These are phyloP conservation scores for Colletotrichum echinochloae DNA, from an alignment of 2,329 filamentous ascomycete species.

Conservation along the genomic window DNA sequence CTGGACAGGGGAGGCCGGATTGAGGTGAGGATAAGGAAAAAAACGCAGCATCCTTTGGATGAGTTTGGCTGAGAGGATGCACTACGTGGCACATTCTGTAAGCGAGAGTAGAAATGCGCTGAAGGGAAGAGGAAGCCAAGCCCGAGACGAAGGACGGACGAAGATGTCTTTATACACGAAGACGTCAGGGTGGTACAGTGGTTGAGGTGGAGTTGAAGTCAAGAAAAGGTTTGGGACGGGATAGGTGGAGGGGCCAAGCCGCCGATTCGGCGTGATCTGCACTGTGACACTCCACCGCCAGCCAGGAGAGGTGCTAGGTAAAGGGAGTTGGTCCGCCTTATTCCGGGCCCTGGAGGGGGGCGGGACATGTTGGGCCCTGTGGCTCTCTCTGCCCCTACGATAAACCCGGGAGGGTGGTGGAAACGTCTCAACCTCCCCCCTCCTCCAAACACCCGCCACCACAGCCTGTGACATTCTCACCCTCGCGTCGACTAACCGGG, in stretches of 20 bases:
- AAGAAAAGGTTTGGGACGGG: conserved; percentile 40
- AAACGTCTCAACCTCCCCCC: conserved; percentile 36
- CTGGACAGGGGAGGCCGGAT: conserved; percentile 38
- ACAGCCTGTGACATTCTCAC: conserved; percentile 18
- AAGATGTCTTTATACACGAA: conserved; percentile 38
- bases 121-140: conserved; percentile 16
- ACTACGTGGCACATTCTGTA: conserved; percentile 40
- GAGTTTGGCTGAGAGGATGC: conserved; percentile 33
- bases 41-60: conserved; percentile 34
- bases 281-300: conserved; percentile 23
- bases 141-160: conserved; percentile 10
- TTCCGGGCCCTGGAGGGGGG: conserved; percentile 16
- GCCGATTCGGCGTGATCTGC: conserved; percentile 36
- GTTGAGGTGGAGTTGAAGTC: conserved; percentile 36
- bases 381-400: background rate
- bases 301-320: conserved; percentile 32
- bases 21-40: conserved; percentile 13
- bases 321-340: conserved; percentile 27
- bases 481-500: conserved; percentile 16
- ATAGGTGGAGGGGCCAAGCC: conserved; percentile 31
- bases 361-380: conserved; percentile 5
- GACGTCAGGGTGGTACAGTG: background rate
- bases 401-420: too few relatives aligned
- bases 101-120: conserved; percentile 40
- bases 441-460: conserved; percentile 16